Conservation (phyloP, 768 basidiomycete genomes). For the Tulasnella sp. region DNA sequence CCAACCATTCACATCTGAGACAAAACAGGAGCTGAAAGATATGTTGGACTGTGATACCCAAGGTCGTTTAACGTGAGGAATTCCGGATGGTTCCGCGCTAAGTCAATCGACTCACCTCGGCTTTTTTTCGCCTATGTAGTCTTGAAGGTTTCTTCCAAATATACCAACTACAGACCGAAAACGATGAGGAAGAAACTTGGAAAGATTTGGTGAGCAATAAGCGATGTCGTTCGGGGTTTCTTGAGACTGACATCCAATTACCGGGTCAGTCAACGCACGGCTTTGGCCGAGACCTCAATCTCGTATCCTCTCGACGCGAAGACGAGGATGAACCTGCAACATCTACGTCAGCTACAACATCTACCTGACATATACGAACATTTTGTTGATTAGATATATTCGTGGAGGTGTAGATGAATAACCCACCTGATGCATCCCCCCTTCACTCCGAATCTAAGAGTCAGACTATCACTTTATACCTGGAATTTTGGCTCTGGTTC, state of each 20-base stretch:
- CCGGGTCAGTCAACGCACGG: conserved; percentile 61
- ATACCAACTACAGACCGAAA: conserved; percentile 80
- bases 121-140: conserved; percentile 37
- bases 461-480: not conserved
- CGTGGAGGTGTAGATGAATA: not conserved
- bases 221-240: not conserved
- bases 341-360: not conserved
- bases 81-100: not conserved
- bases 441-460: not conserved
- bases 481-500: not conserved
- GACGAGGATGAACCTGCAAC: conserved; percentile 36
- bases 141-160: conserved; percentile 78
- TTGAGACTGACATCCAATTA: not conserved
- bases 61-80: conserved; percentile 65
- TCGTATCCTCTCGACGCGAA: conserved; percentile 57
- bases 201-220: conserved; percentile 57
- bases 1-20: conserved; percentile 68
- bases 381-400: not conserved
- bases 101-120: not conserved
- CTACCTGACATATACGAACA: not conserved
- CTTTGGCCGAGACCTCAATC: conserved; percentile 61
- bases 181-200: conserved; percentile 74
- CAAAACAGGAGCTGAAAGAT: conserved; percentile 71
- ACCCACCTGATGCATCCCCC: not conserved
- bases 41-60: conserved; percentile 71